Base-by-base conservation (phyloP, 192 early-diverging fungal genomes). In the Coemansia nantahalensis region DNA sequence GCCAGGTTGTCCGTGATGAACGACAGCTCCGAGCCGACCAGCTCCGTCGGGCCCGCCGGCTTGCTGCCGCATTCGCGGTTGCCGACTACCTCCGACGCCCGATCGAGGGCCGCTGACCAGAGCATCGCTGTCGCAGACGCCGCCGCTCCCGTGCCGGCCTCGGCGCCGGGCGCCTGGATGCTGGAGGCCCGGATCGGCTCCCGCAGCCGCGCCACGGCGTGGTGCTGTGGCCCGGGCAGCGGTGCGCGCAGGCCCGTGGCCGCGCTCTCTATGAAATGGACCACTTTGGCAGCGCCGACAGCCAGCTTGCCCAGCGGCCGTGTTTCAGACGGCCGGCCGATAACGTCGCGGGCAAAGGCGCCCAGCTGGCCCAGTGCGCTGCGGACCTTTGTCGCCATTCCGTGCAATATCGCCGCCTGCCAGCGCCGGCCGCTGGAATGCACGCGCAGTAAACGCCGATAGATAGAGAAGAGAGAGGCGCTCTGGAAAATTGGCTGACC, bases 1-100 rank as follows among this genome's bases (percentile, higher is more conserved):
- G 83, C 79, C 45, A 98, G 90, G 57, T 95, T 92, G 39, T 80
- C 79, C 24, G 90, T 94, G 17, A 98, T 80, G 28, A 92, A 82
- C 39, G 81, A 79, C 31, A 98, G 71, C 67, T 98, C 93, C 1
- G 82, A 70, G 8, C 92, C 92, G 4, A 95, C 81, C 15, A 98
- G 76, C 36, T 93, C 65, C 38, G 56, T 62, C 1, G 70, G 70
- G 37, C 66, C 63, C 0, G 44, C 45, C 2, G 57, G 55, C 11
- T 9, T 40, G 7, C 34, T 1, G 24, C 18, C 17, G 30, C n/a
- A 15, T 17, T 28, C 16, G 15, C 39, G 21, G 2, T 33, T 30
- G 5, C 54, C 69, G 11, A 62, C 69, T 0, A 58, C 54, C 33
- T 56, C 33, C 14, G 69, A 73, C 14, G 69, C 69, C 7, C 17